Evolutionary conservation across 139 green algal species (phyloP).

Genomic region (Yamagishiella unicocca): DNA sequence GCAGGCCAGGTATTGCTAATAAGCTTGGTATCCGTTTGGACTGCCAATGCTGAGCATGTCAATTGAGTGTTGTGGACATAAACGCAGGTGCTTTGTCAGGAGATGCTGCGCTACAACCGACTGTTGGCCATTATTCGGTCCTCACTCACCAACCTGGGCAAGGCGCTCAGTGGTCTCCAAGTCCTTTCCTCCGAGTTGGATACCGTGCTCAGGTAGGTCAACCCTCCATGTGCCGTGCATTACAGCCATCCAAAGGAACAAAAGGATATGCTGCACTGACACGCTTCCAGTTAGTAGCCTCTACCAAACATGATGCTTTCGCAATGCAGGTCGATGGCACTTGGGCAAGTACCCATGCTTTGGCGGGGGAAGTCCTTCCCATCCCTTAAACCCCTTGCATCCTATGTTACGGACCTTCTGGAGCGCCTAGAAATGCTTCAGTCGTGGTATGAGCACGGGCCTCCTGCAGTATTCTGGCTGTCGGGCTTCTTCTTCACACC

Average conservation of each 20-base stretch:
- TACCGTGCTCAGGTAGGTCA: slow-evolving; percentile 65
- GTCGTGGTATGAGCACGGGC: slow-evolving; percentile 60
- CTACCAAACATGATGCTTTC: no score
- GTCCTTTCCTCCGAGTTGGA: slow-evolving; percentile 73
- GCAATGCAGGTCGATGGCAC: slow-evolving; percentile 52
- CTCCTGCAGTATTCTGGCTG: slow-evolving; percentile 84
- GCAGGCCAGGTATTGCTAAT: no score
- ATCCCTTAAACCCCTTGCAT: slow-evolving; percentile 77
- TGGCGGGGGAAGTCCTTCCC: slow-evolving; percentile 82
- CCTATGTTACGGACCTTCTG: slow-evolving; percentile 79
- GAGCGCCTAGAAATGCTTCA: slow-evolving; percentile 71
- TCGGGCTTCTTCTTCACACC: slow-evolving; percentile 91
- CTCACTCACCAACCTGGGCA: slow-evolving; percentile 68
- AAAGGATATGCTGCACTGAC: no score
- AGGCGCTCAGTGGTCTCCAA: slow-evolving; percentile 73
- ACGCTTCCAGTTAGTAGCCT: no score
- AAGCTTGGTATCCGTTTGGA: no score
- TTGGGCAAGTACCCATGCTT: slow-evolving; percentile 71
- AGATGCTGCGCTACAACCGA: slow-evolving; percentile 85
- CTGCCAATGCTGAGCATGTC: no score
- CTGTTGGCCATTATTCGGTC: slow-evolving; percentile 70
- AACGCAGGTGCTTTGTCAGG: slow-evolving; percentile 74
- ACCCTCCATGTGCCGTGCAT: no score
- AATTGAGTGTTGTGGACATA: no score
- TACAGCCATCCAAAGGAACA: no score